phyloP scores from a whole-genome alignment of 192 early-diverging fungal species.

The Martensiomyces pterosporus region DNA sequence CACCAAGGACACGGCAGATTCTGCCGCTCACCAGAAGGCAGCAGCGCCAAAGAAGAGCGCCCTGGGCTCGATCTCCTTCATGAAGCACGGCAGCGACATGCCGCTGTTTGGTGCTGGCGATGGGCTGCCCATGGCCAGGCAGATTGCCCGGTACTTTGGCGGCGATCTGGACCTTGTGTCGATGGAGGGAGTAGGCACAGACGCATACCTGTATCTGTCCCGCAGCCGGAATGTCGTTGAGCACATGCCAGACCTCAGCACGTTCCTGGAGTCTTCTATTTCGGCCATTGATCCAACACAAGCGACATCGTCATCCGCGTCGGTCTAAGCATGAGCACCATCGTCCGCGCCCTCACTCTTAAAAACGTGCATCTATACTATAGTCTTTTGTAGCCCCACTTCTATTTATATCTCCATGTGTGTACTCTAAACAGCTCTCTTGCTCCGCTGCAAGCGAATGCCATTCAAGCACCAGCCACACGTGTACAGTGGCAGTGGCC shows the following conservation, averaged over 20 bases:
- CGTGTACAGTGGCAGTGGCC: no score
- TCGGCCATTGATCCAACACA: neutral
- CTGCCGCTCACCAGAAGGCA: conserved; percentile 1
- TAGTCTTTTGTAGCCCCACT: neutral
- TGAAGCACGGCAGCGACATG: conserved; percentile 29
- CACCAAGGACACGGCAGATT: conserved; percentile 11
- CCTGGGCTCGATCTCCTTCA: conserved; percentile 27
- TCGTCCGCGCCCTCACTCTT: neutral
- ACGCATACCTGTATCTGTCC: conserved; percentile 55
- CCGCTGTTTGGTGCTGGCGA: conserved; percentile 38
- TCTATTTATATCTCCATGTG: conserved; percentile 4
- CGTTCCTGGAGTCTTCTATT: conserved; percentile 21
- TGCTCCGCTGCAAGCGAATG: no score
- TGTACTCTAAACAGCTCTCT: no score
- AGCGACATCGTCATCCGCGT: conserved; percentile 1
- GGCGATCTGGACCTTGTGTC: conserved; percentile 60
- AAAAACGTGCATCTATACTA: neutral
- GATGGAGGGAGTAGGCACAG: conserved; percentile 65
- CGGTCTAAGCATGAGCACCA: neutral
- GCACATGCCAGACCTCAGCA: conserved; percentile 26
- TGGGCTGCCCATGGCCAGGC: conserved; percentile 52
- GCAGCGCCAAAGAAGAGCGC: conserved; percentile 24
- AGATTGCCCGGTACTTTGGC: conserved; percentile 62
- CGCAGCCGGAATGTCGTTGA: conserved; percentile 34
- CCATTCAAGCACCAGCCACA: no score